Evolutionary conservation across 2,329 filamentous ascomycete genomes (phyloP).

Genomic region (Aspergillus amoenus): DNA sequence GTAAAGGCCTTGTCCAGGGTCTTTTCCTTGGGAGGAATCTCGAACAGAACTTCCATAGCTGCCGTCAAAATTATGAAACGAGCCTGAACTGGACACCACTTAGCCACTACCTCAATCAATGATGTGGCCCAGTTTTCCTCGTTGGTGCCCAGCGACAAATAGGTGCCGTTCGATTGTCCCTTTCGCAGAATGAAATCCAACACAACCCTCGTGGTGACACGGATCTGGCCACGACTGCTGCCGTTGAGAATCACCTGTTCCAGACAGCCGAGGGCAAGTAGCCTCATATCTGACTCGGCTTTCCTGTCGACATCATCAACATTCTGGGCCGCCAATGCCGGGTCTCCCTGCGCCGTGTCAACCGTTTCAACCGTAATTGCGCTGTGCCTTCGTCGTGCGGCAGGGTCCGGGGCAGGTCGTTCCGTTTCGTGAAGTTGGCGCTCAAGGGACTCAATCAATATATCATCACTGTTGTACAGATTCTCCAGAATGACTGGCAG

Average conservation of each 20-base stretch:
- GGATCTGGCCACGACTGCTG: constrained; percentile 79
- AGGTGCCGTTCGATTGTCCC: constrained; percentile 53
- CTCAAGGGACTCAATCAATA: constrained; percentile 67
- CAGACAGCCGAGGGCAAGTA: constrained; percentile 81
- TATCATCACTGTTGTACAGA: constrained; percentile 64
- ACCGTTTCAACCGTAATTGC: constrained; percentile 73
- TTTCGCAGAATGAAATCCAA: constrained; percentile 68
- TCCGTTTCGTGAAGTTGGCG: constrained; percentile 67
- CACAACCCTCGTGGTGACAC: constrained; percentile 70
- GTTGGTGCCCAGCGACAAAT: constrained; percentile 46
- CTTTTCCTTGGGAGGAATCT: constrained; percentile 67
- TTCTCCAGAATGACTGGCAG: constrained; percentile 86
- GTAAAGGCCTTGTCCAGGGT: constrained; percentile 72
- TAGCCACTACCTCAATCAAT: constrained; percentile 74
- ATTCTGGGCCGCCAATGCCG: constrained; percentile 67
- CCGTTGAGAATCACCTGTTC: constrained; percentile 76
- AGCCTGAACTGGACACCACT: constrained; percentile 91
- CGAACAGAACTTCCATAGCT: constrained; percentile 72
- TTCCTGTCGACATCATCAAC: constrained; percentile 84
- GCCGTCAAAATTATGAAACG: constrained; percentile 87
- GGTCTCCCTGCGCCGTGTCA: constrained; percentile 68
- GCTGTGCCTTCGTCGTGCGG: constrained; percentile 70
- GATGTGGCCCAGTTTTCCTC: constrained; percentile 73
- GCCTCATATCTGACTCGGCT: constrained; percentile 83
- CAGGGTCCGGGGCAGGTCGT: constrained; percentile 64